A percentile compares a stretch with the other conserved stretches of the same genome.
These are phyloP conservation scores for Ilyonectria sp. DNA, from an alignment of 2,329 filamentous ascomycete genomes.

Conservation along the genomic window DNA sequence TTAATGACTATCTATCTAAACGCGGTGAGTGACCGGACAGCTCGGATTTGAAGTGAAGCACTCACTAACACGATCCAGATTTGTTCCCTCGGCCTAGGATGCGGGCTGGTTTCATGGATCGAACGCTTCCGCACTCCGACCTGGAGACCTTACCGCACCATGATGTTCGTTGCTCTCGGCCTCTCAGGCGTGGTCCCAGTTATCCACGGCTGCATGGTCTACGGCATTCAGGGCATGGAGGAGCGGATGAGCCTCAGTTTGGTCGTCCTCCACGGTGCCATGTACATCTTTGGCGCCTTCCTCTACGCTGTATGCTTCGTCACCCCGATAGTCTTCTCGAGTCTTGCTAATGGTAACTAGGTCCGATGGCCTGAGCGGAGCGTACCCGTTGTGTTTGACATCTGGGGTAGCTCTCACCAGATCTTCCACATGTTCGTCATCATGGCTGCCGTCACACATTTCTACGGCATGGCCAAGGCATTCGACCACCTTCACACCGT, in stretches of 20 bases:
- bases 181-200: slow-evolving; percentile 88
- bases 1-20: slow-evolving; percentile 81
- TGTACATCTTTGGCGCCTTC: slow-evolving; percentile 89
- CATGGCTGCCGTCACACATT: slow-evolving; percentile 84
- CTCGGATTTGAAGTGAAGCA: neutral
- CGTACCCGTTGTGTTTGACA: slow-evolving; percentile 85
- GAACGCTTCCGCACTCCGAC: slow-evolving; percentile 87
- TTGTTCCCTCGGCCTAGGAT: slow-evolving; percentile 81
- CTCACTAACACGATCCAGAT: slow-evolving; percentile 70
- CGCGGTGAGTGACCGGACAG: slow-evolving; percentile 69
- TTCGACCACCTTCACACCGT: slow-evolving; percentile 87
- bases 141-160: slow-evolving; percentile 87
- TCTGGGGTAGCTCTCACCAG: slow-evolving; percentile 95
- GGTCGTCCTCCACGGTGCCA: slow-evolving; percentile 82
- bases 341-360: slow-evolving; percentile 55
- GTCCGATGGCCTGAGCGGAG: slow-evolving; percentile 86
- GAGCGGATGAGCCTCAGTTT: slow-evolving; percentile 85
- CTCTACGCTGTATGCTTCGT: slow-evolving; percentile 82
- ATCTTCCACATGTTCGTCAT: slow-evolving; percentile 95
- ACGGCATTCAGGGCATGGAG: slow-evolving; percentile 77
- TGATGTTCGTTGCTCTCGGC: slow-evolving; percentile 92
- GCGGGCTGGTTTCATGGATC: slow-evolving; percentile 81
- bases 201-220: slow-evolving; percentile 79
- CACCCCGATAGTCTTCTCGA: neutral
- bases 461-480: slow-evolving; percentile 85